Base-by-base conservation (phyloP, 2,329 filamentous ascomycete species). In the Arthrinium puccinioides region DNA sequence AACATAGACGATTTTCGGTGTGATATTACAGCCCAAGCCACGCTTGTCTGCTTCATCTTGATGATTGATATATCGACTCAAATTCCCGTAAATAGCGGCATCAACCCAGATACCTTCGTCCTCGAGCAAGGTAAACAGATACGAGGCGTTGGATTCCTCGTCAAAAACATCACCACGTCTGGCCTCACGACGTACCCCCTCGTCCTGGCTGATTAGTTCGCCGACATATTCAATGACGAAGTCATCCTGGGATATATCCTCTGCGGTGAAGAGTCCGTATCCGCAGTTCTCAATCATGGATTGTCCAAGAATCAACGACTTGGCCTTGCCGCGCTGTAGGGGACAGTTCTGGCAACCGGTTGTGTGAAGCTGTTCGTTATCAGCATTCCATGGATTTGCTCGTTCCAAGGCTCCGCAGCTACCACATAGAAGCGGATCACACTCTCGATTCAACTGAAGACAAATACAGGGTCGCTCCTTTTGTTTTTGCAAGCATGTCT, bases 61-160 rank as follows among this genome's bases (percentile, higher is more conserved):
- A 49, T 90, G 84, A 57, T 94, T 92, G 56, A 92, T 87, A 60
- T 88, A 92, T 4, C 87, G 78, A 32, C 83, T 81, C 45, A 89
- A 79, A 55, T 90, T 92, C 34, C 86, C 86, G 45, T 83, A 83
- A 28, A 79, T 78, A 15, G 82, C 84, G 6, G 80, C 81, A 53
- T 92, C 87, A 14, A 92, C 73, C 75, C 74, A 79, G 25, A 76
- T 76, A 28, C 74, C 74, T 45, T 78, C 74, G 15, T 72, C 64
- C 40, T 79, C 74, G 13, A 79, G 59, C 2, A 79, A 59, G 1
- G 74, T 78, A 40, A 79, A 79, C 21, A 78, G 65, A 39, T 79
- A 87, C n/a, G 78, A 82, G 5, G 77, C 72, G 47, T 75, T 74
- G 16, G 74, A 72, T 39, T 74, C 69, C 44, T 79, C 74, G 38